phyloP scores from a whole-genome alignment of 2,329 filamentous ascomycete species.

The Geoglossum cookeanum region DNA sequence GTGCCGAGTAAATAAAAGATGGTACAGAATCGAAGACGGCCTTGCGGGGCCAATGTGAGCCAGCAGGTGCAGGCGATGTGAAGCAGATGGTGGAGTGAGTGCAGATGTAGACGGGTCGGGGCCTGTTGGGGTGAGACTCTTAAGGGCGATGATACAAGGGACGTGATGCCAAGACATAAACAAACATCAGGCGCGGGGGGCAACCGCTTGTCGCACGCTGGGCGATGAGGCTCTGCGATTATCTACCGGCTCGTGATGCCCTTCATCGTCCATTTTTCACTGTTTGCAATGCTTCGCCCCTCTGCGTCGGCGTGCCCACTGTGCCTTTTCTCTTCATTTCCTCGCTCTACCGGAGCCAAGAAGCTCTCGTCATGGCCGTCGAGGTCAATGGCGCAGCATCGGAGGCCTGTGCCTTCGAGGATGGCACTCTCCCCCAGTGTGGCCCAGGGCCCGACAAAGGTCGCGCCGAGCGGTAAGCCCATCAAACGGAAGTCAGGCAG shows the following conservation, averaged over 20 bases:
- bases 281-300: background rate
- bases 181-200: background rate
- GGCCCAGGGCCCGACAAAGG: conserved; percentile 12
- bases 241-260: background rate
- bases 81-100: background rate
- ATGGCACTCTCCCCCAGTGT: conserved; percentile 32
- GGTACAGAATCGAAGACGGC: background rate
- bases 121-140: background rate
- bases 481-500: conserved; percentile 25
- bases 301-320: conserved; percentile 6
- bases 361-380: conserved; percentile 16
- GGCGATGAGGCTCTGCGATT: background rate
- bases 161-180: background rate
- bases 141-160: background rate
- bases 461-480: conserved; percentile 17
- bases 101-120: background rate
- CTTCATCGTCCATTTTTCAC: background rate
- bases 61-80: background rate
- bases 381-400: conserved; percentile 22
- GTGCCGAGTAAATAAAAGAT: background rate
- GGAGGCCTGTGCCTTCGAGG: conserved; percentile 27
- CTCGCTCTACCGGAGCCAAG: background rate
- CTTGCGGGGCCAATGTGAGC: background rate
- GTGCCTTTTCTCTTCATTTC: conserved; percentile 5
- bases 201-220: background rate